Evolutionary conservation across 768 basidiomycete species (phyloP).

Genomic region (Gymnopilus junonius): DNA sequence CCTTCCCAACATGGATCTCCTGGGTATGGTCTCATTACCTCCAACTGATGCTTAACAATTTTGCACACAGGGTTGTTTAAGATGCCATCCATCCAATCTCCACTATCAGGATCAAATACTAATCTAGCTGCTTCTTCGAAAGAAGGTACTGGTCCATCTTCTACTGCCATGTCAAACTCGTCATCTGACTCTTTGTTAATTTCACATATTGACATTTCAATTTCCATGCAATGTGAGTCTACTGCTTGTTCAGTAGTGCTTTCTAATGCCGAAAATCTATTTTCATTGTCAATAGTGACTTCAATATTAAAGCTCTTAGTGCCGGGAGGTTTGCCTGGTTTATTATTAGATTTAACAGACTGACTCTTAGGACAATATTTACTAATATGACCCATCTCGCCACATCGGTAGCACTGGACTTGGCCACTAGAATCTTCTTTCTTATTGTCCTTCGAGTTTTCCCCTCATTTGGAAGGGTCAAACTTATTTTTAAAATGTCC

Average conservation of each 20-base stretch:
- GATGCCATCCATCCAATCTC: not conserved
- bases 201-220: not conserved
- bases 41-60: not conserved
- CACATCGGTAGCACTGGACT: not conserved
- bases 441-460: not conserved
- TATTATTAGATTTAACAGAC: not conserved
- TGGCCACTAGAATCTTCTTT: not conserved
- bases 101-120: not conserved
- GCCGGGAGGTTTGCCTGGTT: not conserved
- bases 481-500: not conserved
- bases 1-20: conserved; percentile 31
- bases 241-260: not conserved
- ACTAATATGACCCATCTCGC: not conserved
- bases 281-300: not conserved
- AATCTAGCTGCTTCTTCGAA: not conserved
- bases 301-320: conserved; percentile 6
- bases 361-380: not conserved
- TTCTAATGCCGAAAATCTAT: not conserved
- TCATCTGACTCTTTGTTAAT: not conserved
- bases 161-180: not conserved
- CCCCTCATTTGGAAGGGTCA: not conserved
- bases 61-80: not conserved
- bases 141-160: not conserved
- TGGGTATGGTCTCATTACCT: not conserved
- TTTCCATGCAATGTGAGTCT: not conserved